Evolutionary conservation across 2,329 filamentous ascomycete species (phyloP).

Genomic region (Beauveria scarabaeidicola): DNA sequence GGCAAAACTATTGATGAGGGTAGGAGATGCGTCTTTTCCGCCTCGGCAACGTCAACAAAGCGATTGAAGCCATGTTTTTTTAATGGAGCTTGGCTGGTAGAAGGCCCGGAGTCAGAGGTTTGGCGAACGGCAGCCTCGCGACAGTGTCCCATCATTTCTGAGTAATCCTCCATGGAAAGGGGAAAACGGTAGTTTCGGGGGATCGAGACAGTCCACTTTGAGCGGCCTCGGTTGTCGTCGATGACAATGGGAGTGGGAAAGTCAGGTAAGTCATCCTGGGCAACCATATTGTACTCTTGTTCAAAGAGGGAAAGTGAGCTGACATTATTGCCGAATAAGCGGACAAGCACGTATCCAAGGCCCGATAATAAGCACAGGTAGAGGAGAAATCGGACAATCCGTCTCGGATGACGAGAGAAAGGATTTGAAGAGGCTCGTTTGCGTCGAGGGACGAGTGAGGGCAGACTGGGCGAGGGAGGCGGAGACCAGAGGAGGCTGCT

Average conservation of each 20-base stretch:
- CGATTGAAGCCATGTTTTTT: constrained; percentile 49
- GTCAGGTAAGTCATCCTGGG: constrained; percentile 56
- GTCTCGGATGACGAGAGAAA: constrained; percentile 42
- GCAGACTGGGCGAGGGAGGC: constrained; percentile 64
- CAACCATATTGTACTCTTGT: constrained; percentile 58
- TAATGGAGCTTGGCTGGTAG: constrained; percentile 32
- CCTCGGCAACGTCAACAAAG: constrained; percentile 68
- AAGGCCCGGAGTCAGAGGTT: constrained; percentile 31
- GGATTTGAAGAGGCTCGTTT: constrained; percentile 50
- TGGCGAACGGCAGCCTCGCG: constrained; percentile 54
- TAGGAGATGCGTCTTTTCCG: constrained; percentile 56
- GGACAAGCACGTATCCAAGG: constrained; percentile 39
- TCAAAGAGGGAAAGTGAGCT: constrained; percentile 36
- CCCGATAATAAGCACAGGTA: constrained; percentile 43
- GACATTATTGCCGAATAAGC: constrained; percentile 21
- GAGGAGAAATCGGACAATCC: constrained; percentile 46
- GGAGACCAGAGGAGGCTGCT: constrained; percentile 58
- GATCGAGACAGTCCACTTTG: constrained; percentile 76
- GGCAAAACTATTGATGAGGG: constrained; percentile 31
- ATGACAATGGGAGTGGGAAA: constrained; percentile 66
- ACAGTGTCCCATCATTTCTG: constrained; percentile 59
- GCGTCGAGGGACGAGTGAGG: constrained; percentile 56
- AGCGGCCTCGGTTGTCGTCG: constrained; percentile 52
- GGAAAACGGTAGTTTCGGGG: constrained; percentile 60
- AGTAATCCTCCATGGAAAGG: constrained; percentile 55